These are phyloP conservation scores for Rhizophagus clarus DNA, from an alignment of 192 early-diverging fungal genomes.

Conservation along the genomic window DNA sequence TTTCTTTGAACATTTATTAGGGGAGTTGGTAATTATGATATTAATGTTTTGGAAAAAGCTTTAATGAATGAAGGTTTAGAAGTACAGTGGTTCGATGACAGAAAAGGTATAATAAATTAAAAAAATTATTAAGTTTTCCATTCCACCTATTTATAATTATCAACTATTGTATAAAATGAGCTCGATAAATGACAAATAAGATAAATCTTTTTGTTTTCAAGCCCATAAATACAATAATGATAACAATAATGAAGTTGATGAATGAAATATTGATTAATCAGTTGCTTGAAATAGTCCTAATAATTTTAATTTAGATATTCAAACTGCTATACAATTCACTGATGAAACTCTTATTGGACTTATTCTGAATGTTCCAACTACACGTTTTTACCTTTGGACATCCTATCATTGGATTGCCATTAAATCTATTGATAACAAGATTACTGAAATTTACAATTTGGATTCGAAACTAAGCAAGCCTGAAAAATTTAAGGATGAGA, in stretches of 20 bases:
- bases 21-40: conserved; percentile 23
- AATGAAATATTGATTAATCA: not conserved
- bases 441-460: conserved; percentile 5
- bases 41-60: conserved; percentile 30
- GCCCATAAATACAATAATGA: not conserved
- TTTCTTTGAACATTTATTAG: not conserved
- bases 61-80: conserved; percentile 11
- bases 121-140: not conserved
- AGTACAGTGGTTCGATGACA: conserved; percentile 27
- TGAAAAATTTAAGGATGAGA: not conserved
- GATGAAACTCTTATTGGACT: conserved; percentile 28
- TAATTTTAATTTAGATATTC: conserved; percentile 26
- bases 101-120: conserved; percentile 24
- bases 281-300: too few species aligned
- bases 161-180: too few species aligned
- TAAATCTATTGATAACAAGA: not conserved
- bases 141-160: not conserved
- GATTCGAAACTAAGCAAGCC: conserved; percentile 18
- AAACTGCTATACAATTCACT: conserved; percentile 25
- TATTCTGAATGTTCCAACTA: conserved; percentile 10
- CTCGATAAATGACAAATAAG: not conserved
- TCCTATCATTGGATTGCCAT: conserved; percentile 31
- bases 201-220: not conserved
- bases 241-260: not conserved
- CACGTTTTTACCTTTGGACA: conserved; percentile 9